These are phyloP conservation scores for Echinosophora koreensis DNA, from an alignment of 306 rosid species.

Conservation along the genomic window DNA sequence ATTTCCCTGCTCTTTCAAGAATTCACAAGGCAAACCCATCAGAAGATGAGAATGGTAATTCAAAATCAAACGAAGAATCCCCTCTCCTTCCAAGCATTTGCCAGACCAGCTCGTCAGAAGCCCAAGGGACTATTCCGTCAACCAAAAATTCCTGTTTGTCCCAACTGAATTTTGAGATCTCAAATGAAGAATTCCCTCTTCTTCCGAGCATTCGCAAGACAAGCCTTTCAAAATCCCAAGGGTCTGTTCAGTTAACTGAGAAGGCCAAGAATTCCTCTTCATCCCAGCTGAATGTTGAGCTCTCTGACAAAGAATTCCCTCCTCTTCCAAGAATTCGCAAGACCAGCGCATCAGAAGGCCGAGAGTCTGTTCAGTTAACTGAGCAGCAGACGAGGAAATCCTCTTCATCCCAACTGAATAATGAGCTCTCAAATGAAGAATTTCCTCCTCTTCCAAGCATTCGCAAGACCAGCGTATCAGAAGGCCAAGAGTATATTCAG, in stretches of 20 bases:
- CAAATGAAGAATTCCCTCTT: constrained; percentile 44
- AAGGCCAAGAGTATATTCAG: constrained; percentile 25
- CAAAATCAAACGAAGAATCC: too few species aligned
- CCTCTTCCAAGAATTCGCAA: constrained; percentile 41
- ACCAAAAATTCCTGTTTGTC: not conserved
- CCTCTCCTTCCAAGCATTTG: constrained; percentile 29
- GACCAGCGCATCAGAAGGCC: constrained; percentile 24
- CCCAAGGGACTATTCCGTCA: constrained; percentile 7
- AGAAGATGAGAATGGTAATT: too few species aligned
- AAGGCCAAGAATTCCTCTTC: not conserved
- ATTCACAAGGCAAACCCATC: too few species aligned
- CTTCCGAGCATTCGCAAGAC: constrained; percentile 44
- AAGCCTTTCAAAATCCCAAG: not conserved
- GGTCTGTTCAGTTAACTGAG: not conserved
- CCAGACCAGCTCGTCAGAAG: constrained; percentile 30
- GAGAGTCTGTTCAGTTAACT: constrained; percentile 7
- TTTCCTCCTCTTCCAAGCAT: not conserved
- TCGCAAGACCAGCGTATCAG: not conserved
- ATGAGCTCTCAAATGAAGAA: not conserved
- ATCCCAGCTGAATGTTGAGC: constrained; percentile 37
- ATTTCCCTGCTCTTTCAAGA: constrained; percentile 1
- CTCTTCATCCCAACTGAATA: constrained; percentile 6
- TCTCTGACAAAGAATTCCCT: constrained; percentile 56
- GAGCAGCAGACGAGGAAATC: constrained; percentile 16
- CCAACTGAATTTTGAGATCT: constrained; percentile 37